Evolutionary conservation across 331 rosid genomes (phyloP).

Genomic region (Cydonia oblonga): DNA sequence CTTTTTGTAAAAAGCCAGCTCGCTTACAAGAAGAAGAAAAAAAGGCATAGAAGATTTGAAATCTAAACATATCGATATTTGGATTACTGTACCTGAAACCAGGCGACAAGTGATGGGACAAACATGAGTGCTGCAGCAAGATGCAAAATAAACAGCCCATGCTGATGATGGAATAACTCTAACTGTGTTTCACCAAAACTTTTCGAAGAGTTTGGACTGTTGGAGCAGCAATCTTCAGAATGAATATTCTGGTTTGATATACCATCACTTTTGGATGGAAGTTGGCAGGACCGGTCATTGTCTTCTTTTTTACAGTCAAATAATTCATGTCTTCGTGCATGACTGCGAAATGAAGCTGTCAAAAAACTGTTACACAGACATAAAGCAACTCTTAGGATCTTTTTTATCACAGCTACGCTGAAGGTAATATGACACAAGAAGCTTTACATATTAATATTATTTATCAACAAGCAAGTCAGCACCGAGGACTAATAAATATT

Average conservation of each 20-base stretch:
- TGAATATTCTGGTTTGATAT: slow-evolving; percentile 35
- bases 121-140: slow-evolving; percentile 71
- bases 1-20: slow-evolving; percentile 9
- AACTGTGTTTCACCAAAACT: slow-evolving; percentile 75
- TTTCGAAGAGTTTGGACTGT: slow-evolving; percentile 55
- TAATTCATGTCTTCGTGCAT: slow-evolving; percentile 36
- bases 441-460: not conserved
- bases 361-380: slow-evolving; percentile 64
- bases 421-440: not conserved
- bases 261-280: slow-evolving; percentile 38
- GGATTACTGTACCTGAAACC: slow-evolving; percentile 65
- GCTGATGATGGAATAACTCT: slow-evolving; percentile 79
- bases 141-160: slow-evolving; percentile 81
- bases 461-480: not conserved
- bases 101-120: slow-evolving; percentile 78
- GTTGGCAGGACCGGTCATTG: slow-evolving; percentile 29
- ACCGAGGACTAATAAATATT: not conserved
- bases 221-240: slow-evolving; percentile 38
- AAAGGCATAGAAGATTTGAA: not conserved
- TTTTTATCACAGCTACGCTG: not conserved
- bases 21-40: not conserved
- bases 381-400: slow-evolving; percentile 28
- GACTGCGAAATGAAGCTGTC: slow-evolving; percentile 70
- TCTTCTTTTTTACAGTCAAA: slow-evolving; percentile 29
- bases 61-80: not conserved